These are phyloP conservation scores for Poa pratensis DNA, from an alignment of 176 grass and related monocot species.

Conservation along the genomic window DNA sequence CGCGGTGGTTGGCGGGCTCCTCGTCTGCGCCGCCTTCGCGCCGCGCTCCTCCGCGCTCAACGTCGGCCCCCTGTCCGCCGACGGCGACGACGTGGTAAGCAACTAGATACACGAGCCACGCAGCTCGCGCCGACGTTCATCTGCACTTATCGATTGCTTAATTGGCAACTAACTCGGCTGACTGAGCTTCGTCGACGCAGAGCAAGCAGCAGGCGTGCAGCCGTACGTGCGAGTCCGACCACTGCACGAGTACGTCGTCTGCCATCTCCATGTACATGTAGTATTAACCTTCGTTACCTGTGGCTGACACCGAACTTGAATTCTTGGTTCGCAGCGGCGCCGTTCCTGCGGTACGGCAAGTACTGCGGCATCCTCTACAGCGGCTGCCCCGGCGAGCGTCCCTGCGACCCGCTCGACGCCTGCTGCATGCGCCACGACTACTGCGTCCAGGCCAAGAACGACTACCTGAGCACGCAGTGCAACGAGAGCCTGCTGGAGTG, in stretches of 20 bases:
- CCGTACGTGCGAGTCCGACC: conserved; percentile 82
- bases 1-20: neutral
- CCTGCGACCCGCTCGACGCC: conserved; percentile 88
- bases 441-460: conserved; percentile 72
- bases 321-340: conserved; percentile 50
- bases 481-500: conserved; percentile 74
- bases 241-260: conserved; percentile 66
- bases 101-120: neutral
- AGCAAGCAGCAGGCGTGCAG: conserved; percentile 85
- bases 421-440: conserved; percentile 95
- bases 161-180: neutral
- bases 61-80: conserved; percentile 62
- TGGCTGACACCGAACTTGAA: neutral
- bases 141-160: neutral
- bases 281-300: neutral
- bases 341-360: conserved; percentile 84
- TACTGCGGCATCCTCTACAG: conserved; percentile 97
- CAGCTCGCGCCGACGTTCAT: neutral
- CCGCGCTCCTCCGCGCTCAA: conserved; percentile 63
- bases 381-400: conserved; percentile 89
- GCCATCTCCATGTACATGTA: no score
- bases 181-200: conserved; percentile 28
- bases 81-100: conserved; percentile 56
- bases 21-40: conserved; percentile 19
- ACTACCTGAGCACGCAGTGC: conserved; percentile 84